These are phyloP conservation scores for Ramaria rubella DNA, from an alignment of 768 basidiomycete species.

Conservation along the genomic window DNA sequence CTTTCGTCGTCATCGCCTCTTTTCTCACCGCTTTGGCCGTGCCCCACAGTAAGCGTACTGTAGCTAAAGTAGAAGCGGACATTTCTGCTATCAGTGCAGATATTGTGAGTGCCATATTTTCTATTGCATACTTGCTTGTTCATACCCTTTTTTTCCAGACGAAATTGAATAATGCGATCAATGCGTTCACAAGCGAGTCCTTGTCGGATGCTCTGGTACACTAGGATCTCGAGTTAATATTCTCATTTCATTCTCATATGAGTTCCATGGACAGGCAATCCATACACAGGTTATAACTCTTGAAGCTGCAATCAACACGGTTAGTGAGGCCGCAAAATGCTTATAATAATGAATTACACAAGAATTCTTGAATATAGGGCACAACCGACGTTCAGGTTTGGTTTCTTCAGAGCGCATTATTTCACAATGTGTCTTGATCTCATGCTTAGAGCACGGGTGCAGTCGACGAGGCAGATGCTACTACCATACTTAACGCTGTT, in stretches of 20 bases:
- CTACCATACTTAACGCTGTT: background rate
- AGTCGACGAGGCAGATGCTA: background rate
- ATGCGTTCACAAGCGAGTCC: background rate
- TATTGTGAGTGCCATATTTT: background rate
- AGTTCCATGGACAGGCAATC: background rate
- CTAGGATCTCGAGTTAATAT: background rate
- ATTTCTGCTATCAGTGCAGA: background rate
- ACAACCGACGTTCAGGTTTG: background rate
- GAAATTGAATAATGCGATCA: background rate
- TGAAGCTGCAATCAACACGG: background rate
- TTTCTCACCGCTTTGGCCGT: background rate
- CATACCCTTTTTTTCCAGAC: background rate
- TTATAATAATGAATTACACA: background rate
- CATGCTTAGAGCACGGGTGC: background rate
- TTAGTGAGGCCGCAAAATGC: background rate
- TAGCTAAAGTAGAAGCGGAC: slow-evolving; percentile 4
- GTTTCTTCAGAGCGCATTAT: background rate
- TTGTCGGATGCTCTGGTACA: background rate
- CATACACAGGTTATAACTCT: background rate
- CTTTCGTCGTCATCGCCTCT: background rate
- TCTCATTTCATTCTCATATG: background rate
- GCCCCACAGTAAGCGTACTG: background rate
- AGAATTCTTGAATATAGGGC: background rate
- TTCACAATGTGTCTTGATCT: background rate
- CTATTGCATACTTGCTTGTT: background rate